Conservation (phyloP, 2,329 filamentous ascomycete genomes). For the Ampelomyces quisqualis region DNA sequence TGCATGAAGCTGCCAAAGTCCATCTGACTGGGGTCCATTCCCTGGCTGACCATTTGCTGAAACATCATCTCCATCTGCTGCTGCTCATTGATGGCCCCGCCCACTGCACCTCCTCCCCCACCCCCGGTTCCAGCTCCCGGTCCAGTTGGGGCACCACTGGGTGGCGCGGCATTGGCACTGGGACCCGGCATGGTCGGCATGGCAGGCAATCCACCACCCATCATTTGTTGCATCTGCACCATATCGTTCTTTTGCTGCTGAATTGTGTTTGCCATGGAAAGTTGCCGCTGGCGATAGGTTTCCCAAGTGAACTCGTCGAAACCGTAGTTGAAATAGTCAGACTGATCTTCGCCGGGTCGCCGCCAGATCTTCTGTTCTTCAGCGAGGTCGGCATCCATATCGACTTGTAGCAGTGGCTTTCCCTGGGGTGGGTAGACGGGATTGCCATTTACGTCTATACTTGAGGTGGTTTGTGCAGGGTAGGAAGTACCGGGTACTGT, state of each 20-base stretch:
- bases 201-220: slow-evolving; percentile 40
- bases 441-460: slow-evolving; percentile 79
- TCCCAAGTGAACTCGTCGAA: slow-evolving; percentile 99
- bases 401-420: slow-evolving; percentile 67
- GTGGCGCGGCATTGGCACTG: slow-evolving; percentile 11
- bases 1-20: slow-evolving; percentile 40
- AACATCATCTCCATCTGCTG: slow-evolving; percentile 62
- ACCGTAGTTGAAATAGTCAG: slow-evolving; percentile 98
- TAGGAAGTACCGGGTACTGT: slow-evolving; percentile 46
- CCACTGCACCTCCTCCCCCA: slow-evolving; percentile 13
- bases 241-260: slow-evolving; percentile 74
- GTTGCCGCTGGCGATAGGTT: slow-evolving; percentile 86
- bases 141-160: slow-evolving; percentile 29
- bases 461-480: slow-evolving; percentile 71
- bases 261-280: slow-evolving; percentile 73
- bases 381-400: slow-evolving; percentile 56
- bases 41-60: slow-evolving; percentile 55
- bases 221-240: slow-evolving; percentile 62
- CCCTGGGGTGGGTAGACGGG: slow-evolving; percentile 72
- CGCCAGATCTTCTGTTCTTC: slow-evolving; percentile 91
- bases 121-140: slow-evolving; percentile 33
- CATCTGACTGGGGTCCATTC: slow-evolving; percentile 42
- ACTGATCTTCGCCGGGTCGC: slow-evolving; percentile 88
- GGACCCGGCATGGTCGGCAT: slow-evolving; percentile 27
- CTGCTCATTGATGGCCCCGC: slow-evolving; percentile 50